These are phyloP conservation scores for Gossypium aridum DNA, from an alignment of 441 rosid species.

Conservation along the genomic window DNA sequence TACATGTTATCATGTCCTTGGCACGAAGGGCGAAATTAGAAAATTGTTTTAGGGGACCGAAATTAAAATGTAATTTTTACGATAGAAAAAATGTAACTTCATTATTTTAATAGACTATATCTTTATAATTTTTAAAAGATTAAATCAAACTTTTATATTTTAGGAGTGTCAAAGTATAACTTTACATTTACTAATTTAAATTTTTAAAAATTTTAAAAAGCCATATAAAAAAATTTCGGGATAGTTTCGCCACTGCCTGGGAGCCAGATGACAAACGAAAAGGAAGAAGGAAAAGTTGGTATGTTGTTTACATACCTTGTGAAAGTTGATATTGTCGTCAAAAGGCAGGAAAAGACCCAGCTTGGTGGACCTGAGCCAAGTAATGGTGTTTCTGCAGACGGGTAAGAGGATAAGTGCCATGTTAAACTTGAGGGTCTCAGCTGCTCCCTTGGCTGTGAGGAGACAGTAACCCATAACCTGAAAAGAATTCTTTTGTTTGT, in stretches of 20 bases:
- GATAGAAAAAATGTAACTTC: too few species aligned
- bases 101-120: too few species aligned
- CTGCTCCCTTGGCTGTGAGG: constrained; percentile 59
- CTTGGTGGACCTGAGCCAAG: constrained; percentile 57
- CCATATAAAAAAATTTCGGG: too few species aligned
- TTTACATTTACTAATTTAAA: too few species aligned
- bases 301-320: constrained; percentile 31
- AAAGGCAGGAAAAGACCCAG: constrained; percentile 53
- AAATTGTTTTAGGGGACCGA: fast-evolving
- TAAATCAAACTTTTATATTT: too few species aligned
- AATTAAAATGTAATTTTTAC: too few species aligned
- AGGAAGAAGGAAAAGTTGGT: not conserved
- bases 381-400: constrained; percentile 57
- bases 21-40: not conserved
- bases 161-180: too few species aligned
- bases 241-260: not conserved
- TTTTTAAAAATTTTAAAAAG: too few species aligned
- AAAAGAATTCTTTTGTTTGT: constrained; percentile 45
- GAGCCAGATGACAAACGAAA: constrained; percentile 19
- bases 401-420: constrained; percentile 72
- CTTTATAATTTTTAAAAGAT: too few species aligned
- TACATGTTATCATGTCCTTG: not conserved
- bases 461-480: constrained; percentile 67
- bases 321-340: constrained; percentile 58
- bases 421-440: constrained; percentile 62